Conservation (phyloP, 371 early-diverging fungal species). For the Circinella umbellata region DNA sequence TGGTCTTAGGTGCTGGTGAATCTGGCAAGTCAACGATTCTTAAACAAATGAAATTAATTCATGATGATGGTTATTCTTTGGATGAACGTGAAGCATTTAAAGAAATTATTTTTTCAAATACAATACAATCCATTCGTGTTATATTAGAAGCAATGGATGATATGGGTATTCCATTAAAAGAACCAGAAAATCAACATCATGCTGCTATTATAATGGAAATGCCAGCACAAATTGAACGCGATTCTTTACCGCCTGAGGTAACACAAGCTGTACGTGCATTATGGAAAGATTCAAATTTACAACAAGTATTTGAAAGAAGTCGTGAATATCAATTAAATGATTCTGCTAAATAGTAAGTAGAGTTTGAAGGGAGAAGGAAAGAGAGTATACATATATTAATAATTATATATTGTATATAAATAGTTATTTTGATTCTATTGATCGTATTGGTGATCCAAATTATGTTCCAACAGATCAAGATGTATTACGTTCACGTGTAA, state of each 20-base stretch:
- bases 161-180: constrained; percentile 72
- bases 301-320: constrained; percentile 74
- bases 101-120: constrained; percentile 94
- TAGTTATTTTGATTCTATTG: constrained; percentile 92
- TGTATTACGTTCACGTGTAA: constrained; percentile 81
- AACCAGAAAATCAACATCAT: constrained; percentile 65
- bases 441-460: constrained; percentile 76
- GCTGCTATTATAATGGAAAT: constrained; percentile 71
- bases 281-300: constrained; percentile 84
- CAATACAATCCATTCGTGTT: constrained; percentile 94
- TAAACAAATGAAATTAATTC: constrained; percentile 97
- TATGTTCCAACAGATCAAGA: constrained; percentile 89
- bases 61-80: constrained; percentile 87
- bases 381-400: no score
- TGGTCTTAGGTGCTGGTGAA: constrained; percentile 89
- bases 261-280: constrained; percentile 75
- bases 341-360: constrained; percentile 83
- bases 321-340: constrained; percentile 92
- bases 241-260: constrained; percentile 75
- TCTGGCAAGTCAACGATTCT: constrained; percentile 96
- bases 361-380: no score
- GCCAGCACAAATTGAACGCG: constrained; percentile 82
- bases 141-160: constrained; percentile 92
- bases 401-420: background rate
- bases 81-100: constrained; percentile 90